phyloP scores from a whole-genome alignment of 2,329 filamentous ascomycete genomes.

The Talaromyces islandicus region DNA sequence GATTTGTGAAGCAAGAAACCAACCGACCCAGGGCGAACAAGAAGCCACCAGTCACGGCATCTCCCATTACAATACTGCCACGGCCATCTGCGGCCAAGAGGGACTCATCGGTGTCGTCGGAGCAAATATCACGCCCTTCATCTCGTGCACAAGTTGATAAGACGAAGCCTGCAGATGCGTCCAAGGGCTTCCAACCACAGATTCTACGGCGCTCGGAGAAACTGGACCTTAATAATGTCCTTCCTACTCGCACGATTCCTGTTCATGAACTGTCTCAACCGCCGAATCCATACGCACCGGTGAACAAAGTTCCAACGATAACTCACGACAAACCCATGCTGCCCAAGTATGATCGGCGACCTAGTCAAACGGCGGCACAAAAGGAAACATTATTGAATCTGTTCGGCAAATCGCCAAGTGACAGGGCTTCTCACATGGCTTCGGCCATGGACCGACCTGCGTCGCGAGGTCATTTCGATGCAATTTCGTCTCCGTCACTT shows the following conservation, averaged over 20 bases:
- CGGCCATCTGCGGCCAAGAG: conserved; percentile 27
- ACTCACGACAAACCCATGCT: conserved; percentile 16
- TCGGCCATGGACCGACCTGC: conserved; percentile 15
- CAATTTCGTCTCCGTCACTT: conserved; percentile 6
- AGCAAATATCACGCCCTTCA: conserved; percentile 11
- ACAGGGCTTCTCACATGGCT: conserved; percentile 18
- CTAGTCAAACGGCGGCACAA: conserved; percentile 40
- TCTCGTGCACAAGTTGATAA: conserved; percentile 14
- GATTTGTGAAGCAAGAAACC: conserved; percentile 22
- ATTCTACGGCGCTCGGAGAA: conserved; percentile 48
- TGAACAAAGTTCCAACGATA: conserved; percentile 9
- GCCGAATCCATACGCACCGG: conserved; percentile 11
- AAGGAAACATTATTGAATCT: conserved; percentile 54
- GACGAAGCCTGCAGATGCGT: conserved; percentile 19
- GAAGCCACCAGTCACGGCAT: conserved; percentile 19
- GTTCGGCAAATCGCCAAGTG: conserved; percentile 47
- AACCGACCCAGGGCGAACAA: conserved; percentile 17
- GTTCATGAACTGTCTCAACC: conserved; percentile 15
- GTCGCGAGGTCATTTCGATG: not conserved
- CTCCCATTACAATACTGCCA: conserved; percentile 33
- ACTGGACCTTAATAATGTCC: conserved; percentile 22
- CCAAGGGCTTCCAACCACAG: conserved; percentile 48
- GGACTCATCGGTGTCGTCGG: conserved; percentile 16
- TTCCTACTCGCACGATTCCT: conserved; percentile 22
- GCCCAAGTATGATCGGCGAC: conserved; percentile 28